Conservation (phyloP, 225 moss, liverwort and hornwort genomes). For the Sphagnum tenellum region DNA sequence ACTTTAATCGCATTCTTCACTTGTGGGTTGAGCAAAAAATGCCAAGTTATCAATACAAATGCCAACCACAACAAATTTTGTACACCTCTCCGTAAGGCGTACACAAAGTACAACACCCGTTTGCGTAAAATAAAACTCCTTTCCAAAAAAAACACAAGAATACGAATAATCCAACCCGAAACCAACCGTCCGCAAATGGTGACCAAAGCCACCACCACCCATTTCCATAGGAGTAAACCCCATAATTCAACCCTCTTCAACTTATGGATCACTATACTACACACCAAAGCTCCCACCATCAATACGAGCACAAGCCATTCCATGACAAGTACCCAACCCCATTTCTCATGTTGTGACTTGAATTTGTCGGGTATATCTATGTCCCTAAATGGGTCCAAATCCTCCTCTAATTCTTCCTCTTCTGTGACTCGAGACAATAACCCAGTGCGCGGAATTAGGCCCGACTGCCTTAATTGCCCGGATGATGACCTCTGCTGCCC, state of each 20-base stretch:
- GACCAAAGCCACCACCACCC: constrained; percentile 59
- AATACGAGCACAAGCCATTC: constrained; percentile 47
- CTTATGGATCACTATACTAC: constrained; percentile 13
- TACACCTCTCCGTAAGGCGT: constrained; percentile 64
- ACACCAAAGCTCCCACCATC: constrained; percentile 41
- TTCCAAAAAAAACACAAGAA: constrained; percentile 60
- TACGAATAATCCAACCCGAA: constrained; percentile 61
- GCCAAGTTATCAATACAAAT: constrained; percentile 83
- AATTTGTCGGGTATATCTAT: constrained; percentile 59
- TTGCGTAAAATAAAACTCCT: constrained; percentile 76
- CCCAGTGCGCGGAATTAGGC: constrained; percentile 15
- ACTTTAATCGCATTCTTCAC: constrained; percentile 30
- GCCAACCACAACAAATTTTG: constrained; percentile 82
- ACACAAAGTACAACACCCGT: constrained; percentile 82
- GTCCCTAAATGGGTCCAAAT: constrained; percentile 59
- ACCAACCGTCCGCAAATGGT: constrained; percentile 73
- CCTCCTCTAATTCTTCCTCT: constrained; percentile 26
- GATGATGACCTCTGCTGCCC: constrained; percentile 9
- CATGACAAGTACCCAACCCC: constrained; percentile 25
- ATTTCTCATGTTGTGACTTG: constrained; percentile 11
- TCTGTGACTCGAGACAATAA: constrained; percentile 35
- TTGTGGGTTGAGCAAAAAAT: constrained; percentile 60
- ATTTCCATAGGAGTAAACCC: constrained; percentile 83
- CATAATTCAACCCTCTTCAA: constrained; percentile 11
- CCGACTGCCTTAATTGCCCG: neutral